phyloP scores from a whole-genome alignment of 1,284 basidiomycete genomes.

The Leccinum laetum region DNA sequence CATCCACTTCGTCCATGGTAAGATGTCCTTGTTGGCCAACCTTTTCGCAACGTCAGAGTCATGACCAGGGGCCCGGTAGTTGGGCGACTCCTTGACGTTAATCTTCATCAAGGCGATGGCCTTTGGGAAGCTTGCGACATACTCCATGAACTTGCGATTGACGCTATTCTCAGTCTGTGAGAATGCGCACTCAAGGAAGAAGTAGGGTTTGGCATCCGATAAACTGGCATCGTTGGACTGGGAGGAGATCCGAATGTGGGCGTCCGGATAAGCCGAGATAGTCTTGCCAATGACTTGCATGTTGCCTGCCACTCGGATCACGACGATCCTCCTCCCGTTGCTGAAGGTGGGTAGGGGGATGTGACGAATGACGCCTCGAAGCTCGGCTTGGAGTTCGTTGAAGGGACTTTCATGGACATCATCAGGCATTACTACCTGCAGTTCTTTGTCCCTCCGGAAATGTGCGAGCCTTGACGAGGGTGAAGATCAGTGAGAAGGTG shows the following conservation, averaged over 20 bases:
- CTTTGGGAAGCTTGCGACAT: background rate
- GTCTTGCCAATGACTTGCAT: background rate
- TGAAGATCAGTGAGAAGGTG: too few species aligned
- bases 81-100: background rate
- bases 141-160: background rate
- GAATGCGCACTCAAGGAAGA: background rate
- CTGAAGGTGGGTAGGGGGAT: background rate
- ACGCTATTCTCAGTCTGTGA: background rate
- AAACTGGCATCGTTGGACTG: background rate
- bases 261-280: background rate
- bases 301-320: background rate
- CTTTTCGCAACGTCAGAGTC: background rate
- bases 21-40: background rate
- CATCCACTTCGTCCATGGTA: background rate
- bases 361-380: background rate
- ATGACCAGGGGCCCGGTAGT: background rate
- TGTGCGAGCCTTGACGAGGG: conserved; percentile 30
- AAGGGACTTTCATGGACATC: background rate
- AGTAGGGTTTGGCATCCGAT: background rate
- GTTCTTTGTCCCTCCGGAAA: background rate
- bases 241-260: background rate
- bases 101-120: background rate
- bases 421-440: background rate
- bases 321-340: background rate
- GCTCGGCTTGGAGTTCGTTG: background rate